Percentiles rank a stretch among this genome's conserved stretches.
Conservation (phyloP, 495 filamentous ascomycete genomes). For the Collariella sp. region DNA sequence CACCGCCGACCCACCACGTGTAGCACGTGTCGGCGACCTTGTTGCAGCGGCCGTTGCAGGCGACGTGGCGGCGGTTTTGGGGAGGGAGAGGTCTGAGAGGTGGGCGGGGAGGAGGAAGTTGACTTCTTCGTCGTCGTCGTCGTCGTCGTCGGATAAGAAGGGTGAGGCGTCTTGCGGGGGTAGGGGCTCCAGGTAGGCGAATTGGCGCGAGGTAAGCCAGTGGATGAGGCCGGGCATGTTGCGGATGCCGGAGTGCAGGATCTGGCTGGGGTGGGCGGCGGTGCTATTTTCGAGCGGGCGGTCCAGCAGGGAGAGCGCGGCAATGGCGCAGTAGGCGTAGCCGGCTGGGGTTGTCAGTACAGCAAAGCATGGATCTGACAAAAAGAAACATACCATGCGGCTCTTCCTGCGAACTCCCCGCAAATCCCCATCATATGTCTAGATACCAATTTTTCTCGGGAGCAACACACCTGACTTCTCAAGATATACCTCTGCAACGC, state of each 20-base stretch:
- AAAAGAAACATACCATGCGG: conserved; percentile 60
- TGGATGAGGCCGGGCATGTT: conserved; percentile 28
- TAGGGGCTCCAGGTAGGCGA: conserved; percentile 41
- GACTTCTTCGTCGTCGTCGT: conserved; percentile 37
- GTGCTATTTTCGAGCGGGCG: conserved; percentile 32
- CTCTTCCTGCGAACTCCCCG: conserved; percentile 72
- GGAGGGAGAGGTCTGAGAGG: conserved; percentile 32
- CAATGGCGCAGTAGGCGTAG: conserved; percentile 77
- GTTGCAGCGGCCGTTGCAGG: conserved; percentile 82
- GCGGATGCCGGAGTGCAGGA: conserved; percentile 29
- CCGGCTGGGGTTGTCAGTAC: conserved; percentile 49
- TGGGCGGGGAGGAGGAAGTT: conserved; percentile 27
- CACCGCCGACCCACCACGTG: conserved; percentile 76
- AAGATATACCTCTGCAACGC: conserved; percentile 62
- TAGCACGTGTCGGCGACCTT: conserved; percentile 93
- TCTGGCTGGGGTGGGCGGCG: conserved; percentile 23
- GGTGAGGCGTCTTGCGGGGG: conserved; percentile 6
- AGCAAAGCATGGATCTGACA: too few relatives aligned
- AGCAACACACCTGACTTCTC: conserved; percentile 30
- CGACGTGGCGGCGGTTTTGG: conserved; percentile 37
- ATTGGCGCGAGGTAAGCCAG: conserved; percentile 57
- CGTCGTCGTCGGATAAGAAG: conserved; percentile 23
- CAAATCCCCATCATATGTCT: conserved; percentile 90
- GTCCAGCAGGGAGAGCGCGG: conserved; percentile 62
- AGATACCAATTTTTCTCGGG: conserved; percentile 9